These are phyloP conservation scores for Globisporangium alternatum DNA, from an alignment of 352 stramenopile species.

Conservation along the genomic window DNA sequence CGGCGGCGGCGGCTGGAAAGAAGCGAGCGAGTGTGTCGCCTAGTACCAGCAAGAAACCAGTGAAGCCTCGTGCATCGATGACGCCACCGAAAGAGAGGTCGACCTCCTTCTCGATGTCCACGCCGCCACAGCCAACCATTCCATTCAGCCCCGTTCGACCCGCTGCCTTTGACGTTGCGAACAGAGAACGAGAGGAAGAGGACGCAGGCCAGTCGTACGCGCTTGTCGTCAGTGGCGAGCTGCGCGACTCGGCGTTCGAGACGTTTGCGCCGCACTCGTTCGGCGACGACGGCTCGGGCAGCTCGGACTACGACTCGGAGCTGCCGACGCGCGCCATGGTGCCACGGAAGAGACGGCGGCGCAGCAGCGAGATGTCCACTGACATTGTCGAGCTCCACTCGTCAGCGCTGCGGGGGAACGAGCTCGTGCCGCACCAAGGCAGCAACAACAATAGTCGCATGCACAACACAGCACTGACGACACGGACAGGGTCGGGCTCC, in stretches of 20 bases:
- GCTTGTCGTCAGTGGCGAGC: slow-evolving; percentile 2
- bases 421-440: slow-evolving; percentile 36
- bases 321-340: slow-evolving; percentile 4
- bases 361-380: slow-evolving; percentile 20
- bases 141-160: background rate
- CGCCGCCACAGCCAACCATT: background rate
- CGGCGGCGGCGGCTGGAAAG: background rate
- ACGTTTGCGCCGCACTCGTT: slow-evolving; percentile 26
- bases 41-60: background rate
- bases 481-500: slow-evolving; percentile 23
- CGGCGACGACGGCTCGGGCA: slow-evolving; percentile 24
- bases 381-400: slow-evolving; percentile 45
- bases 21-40: background rate
- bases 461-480: slow-evolving; percentile 44
- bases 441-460: slow-evolving; percentile 28
- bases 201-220: background rate
- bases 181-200: background rate
- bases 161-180: background rate
- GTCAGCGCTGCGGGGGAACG: slow-evolving; percentile 9
- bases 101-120: background rate
- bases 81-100: background rate
- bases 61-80: background rate
- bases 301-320: slow-evolving; percentile 33
- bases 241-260: slow-evolving; percentile 23
- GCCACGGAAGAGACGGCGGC: slow-evolving; percentile 34